phyloP scores from a whole-genome alignment of 768 basidiomycete genomes.

The Hypsizygus marmoreus region DNA sequence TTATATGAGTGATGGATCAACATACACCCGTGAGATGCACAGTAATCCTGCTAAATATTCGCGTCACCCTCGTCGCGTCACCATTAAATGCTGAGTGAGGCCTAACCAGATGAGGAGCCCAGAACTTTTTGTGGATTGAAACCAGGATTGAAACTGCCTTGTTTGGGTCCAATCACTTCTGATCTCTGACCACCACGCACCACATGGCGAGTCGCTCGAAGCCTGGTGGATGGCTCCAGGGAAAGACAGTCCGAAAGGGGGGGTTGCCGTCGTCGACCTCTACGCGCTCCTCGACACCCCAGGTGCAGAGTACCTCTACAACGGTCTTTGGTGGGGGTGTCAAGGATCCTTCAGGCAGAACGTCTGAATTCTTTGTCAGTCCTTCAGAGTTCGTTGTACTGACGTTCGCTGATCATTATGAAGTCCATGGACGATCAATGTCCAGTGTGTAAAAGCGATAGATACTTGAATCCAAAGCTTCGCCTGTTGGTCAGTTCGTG shows the following conservation, averaged over 20 bases:
- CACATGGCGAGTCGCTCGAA: slow-evolving; percentile 34
- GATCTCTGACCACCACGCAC: slow-evolving; percentile 2
- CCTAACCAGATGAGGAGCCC: too few relatives aligned
- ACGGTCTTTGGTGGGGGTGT: slow-evolving; percentile 83
- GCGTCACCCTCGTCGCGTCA: slow-evolving; percentile 4
- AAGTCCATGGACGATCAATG: slow-evolving; percentile 93
- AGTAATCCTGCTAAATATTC: slow-evolving; percentile 3
- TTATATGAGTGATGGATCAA: not conserved
- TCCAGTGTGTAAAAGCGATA: slow-evolving; percentile 95
- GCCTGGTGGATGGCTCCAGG: slow-evolving; percentile 64
- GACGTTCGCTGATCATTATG: not conserved
- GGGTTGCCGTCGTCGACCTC: slow-evolving; percentile 44
- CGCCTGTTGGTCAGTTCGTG: slow-evolving; percentile 93
- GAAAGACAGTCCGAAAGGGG: slow-evolving; percentile 75
- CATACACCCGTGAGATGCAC: not conserved
- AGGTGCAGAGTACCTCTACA: slow-evolving; percentile 70
- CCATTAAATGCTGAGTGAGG: too few relatives aligned
- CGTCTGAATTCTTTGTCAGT: slow-evolving; percentile 78
- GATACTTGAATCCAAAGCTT: slow-evolving; percentile 93
- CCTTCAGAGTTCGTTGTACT: not conserved
- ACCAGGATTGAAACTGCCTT: too few relatives aligned
- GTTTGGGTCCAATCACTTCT: slow-evolving; percentile 2
- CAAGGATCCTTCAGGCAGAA: slow-evolving; percentile 83
- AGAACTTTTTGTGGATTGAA: too few relatives aligned
- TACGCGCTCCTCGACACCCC: slow-evolving; percentile 65